Evolutionary conservation across 805 yeast genomes (phyloP).

Genomic region (Debaryomyces castellii): DNA sequence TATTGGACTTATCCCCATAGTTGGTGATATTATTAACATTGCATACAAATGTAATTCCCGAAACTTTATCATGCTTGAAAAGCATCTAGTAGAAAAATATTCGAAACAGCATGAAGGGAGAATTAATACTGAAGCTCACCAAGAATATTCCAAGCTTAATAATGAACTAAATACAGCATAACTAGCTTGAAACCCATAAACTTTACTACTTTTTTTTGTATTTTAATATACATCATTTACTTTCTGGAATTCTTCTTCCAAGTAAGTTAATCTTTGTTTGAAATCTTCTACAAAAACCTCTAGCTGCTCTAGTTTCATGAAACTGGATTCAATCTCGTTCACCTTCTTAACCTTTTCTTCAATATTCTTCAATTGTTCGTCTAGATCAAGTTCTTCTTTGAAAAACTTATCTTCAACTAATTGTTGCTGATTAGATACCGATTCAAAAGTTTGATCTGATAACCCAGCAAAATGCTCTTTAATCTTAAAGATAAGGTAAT

Average conservation of each 20-base stretch:
- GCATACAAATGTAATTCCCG: conserved; percentile 78
- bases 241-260: conserved; percentile 28
- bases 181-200: not conserved
- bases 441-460: conserved; percentile 36
- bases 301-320: conserved; percentile 53
- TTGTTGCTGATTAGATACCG: conserved; percentile 32
- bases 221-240: conserved; percentile 1
- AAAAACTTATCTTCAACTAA: conserved; percentile 23
- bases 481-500: conserved; percentile 62
- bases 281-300: conserved; percentile 41
- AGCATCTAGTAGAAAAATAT: conserved; percentile 35
- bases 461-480: conserved; percentile 52
- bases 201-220: not conserved
- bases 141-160: not conserved
- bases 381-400: conserved; percentile 26
- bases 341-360: conserved; percentile 44
- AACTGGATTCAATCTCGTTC: conserved; percentile 50
- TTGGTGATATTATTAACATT: conserved; percentile 70
- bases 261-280: conserved; percentile 27
- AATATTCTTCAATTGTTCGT: conserved; percentile 38
- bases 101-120: conserved; percentile 1
- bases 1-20: conserved; percentile 59
- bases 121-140: not conserved
- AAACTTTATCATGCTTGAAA: conserved; percentile 55
- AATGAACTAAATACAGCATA: not conserved